Evolutionary conservation across 352 stramenopile species (phyloP).

Genomic region (Pythium folliculosum): DNA sequence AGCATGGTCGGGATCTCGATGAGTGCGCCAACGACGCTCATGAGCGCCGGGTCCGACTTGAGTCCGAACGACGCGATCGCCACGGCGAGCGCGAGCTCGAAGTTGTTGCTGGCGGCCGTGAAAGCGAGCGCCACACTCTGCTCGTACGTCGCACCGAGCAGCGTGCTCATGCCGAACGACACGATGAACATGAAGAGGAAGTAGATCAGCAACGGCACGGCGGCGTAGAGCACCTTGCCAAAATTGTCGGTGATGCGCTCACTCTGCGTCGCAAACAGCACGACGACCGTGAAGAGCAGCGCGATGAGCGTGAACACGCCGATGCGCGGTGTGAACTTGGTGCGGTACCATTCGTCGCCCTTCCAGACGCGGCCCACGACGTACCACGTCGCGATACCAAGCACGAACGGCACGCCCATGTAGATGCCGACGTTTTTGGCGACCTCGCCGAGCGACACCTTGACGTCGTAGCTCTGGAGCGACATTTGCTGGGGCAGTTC

Average conservation of each 20-base stretch:
- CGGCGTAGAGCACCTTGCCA: constrained; percentile 57
- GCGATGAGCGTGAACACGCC: constrained; percentile 52
- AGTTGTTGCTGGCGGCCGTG: constrained; percentile 88
- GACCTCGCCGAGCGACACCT: constrained; percentile 47
- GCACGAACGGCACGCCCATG: constrained; percentile 67
- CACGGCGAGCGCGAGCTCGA: constrained; percentile 73
- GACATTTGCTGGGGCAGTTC: constrained; percentile 45
- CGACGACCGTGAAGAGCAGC: constrained; percentile 68
- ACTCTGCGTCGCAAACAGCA: constrained; percentile 77
- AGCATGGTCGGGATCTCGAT: constrained; percentile 82
- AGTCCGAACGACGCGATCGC: constrained; percentile 71
- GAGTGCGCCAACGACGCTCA: constrained; percentile 71
- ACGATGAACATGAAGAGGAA: constrained; percentile 59
- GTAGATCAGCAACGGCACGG: constrained; percentile 65
- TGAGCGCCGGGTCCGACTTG: constrained; percentile 69
- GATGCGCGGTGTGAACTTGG: constrained; percentile 43
- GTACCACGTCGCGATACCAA: constrained; percentile 43
- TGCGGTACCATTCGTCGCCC: constrained; percentile 51
- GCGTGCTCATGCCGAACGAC: constrained; percentile 44
- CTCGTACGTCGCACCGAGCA: constrained; percentile 41
- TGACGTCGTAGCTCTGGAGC: constrained; percentile 41
- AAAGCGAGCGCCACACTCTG: constrained; percentile 60
- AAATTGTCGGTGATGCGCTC: constrained; percentile 56
- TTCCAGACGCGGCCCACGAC: constrained; percentile 45
- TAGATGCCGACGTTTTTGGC: constrained; percentile 68